These are phyloP conservation scores for Withania somnifera DNA, from an alignment of 305 asterid species.

Conservation along the genomic window DNA sequence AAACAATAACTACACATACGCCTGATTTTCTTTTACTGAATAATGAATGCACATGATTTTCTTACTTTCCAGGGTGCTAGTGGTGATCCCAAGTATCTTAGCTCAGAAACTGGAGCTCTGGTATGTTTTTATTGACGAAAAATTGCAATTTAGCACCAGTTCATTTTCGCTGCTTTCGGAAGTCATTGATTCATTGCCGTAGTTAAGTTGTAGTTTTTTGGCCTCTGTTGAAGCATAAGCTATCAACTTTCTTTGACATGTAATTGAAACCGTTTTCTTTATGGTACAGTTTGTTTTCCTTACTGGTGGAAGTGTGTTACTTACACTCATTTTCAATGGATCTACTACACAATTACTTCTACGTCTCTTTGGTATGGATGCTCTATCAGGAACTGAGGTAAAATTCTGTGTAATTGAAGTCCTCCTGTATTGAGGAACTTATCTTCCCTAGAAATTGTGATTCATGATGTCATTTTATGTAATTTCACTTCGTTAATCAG, in stretches of 20 bases:
- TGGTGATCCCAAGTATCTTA: conserved; percentile 45
- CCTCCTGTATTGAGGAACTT: background rate
- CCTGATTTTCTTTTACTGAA: background rate
- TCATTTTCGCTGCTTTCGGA: background rate
- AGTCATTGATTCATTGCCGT: background rate
- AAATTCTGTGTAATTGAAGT: background rate
- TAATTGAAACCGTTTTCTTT: background rate
- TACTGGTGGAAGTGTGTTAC: conserved; percentile 93
- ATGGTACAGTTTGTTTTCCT: conserved; percentile 84
- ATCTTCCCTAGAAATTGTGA: background rate
- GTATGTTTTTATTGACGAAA: conserved; percentile 21
- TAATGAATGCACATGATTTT: background rate
- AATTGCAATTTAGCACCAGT: background rate
- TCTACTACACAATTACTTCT: conserved; percentile 83
- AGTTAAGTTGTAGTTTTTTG: background rate
- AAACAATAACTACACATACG: no score
- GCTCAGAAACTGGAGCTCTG: conserved; percentile 83
- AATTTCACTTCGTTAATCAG: background rate
- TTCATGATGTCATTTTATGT: background rate
- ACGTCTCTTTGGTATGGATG: conserved; percentile 59
- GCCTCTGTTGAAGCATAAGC: background rate
- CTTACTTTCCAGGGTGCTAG: conserved; percentile 51
- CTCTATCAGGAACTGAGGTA: conserved; percentile 77
- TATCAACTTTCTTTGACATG: background rate
- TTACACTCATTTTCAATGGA: conserved; percentile 89